These are phyloP conservation scores for Adansonia rubrostipa DNA, from an alignment of 441 rosid species.

Conservation along the genomic window DNA sequence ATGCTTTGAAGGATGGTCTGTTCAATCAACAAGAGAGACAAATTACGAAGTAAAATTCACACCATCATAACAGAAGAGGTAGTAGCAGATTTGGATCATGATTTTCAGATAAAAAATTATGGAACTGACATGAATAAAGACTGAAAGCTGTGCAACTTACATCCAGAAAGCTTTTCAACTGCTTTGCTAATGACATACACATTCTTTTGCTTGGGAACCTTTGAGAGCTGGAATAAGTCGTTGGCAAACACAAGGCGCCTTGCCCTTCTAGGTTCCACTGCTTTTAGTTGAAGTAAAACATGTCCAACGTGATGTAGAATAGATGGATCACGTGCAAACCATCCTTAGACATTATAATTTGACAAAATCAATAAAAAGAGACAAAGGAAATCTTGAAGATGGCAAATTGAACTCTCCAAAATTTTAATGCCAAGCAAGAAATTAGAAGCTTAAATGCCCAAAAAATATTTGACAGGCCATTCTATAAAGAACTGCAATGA, in stretches of 20 bases:
- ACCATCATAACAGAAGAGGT: slow-evolving; percentile 9
- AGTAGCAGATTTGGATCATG: slow-evolving; percentile 5
- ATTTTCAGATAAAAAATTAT: not conserved
- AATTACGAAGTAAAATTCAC: not conserved
- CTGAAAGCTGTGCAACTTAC: slow-evolving; percentile 57
- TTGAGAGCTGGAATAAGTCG: slow-evolving; percentile 85
- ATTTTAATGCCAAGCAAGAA: not conserved
- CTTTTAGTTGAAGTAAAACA: slow-evolving; percentile 63
- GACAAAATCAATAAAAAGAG: slow-evolving; percentile 13
- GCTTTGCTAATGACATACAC: slow-evolving; percentile 73
- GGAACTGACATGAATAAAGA: slow-evolving; percentile 15
- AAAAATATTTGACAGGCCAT: not conserved
- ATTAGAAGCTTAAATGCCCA: slow-evolving; percentile 12
- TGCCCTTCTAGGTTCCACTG: slow-evolving; percentile 60
- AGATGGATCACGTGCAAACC: slow-evolving; percentile 84
- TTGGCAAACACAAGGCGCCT: slow-evolving; percentile 75
- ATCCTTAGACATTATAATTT: slow-evolving; percentile 54
- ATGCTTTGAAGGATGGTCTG: slow-evolving; percentile 82
- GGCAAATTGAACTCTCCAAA: slow-evolving; percentile 6
- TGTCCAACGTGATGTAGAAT: slow-evolving; percentile 73
- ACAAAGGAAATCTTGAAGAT: slow-evolving; percentile 12
- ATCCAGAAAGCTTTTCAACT: slow-evolving; percentile 76
- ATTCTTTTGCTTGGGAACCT: slow-evolving; percentile 76
- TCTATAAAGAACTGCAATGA: not conserved
- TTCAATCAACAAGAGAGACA: slow-evolving; percentile 37